These are phyloP conservation scores for Paecilomyces variotii DNA, from an alignment of 2,329 filamentous ascomycete genomes.

Conservation along the genomic window DNA sequence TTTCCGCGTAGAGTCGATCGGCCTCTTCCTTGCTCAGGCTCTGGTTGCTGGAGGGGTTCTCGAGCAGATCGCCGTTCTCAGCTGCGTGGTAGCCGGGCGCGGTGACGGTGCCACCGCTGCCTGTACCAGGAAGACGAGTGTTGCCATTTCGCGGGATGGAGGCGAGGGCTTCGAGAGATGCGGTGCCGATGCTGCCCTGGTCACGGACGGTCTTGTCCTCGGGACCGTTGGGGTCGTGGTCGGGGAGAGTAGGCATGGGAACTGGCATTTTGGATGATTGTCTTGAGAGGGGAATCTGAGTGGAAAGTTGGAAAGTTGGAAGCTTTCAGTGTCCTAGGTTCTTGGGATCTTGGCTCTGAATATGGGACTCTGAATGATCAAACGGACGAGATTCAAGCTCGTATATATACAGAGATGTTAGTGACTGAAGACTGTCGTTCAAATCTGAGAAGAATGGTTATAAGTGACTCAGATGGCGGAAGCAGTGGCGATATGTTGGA, in stretches of 20 bases:
- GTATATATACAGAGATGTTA: neutral
- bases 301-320: neutral
- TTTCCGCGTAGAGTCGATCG: constrained; percentile 37
- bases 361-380: no score
- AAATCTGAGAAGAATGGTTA: neutral
- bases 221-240: neutral
- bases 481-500: neutral
- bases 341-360: no score
- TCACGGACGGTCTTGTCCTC: neutral
- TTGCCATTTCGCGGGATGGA: constrained; percentile 7
- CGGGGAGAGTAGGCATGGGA: neutral
- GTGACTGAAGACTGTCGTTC: neutral
- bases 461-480: neutral
- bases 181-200: constrained; percentile 11
- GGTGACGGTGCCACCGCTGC: constrained; percentile 11
- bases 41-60: constrained; percentile 12
- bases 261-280: neutral
- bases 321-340: no score
- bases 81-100: constrained; percentile 10
- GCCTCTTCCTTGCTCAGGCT: constrained; percentile 33
- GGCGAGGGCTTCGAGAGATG: constrained; percentile 8
- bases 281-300: neutral
- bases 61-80: constrained; percentile 7
- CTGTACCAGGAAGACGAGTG: constrained; percentile 7
- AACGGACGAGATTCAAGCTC: neutral